Base-by-base conservation (phyloP, 345 rosid species). In the Eucalyptus tenuipes region DNA sequence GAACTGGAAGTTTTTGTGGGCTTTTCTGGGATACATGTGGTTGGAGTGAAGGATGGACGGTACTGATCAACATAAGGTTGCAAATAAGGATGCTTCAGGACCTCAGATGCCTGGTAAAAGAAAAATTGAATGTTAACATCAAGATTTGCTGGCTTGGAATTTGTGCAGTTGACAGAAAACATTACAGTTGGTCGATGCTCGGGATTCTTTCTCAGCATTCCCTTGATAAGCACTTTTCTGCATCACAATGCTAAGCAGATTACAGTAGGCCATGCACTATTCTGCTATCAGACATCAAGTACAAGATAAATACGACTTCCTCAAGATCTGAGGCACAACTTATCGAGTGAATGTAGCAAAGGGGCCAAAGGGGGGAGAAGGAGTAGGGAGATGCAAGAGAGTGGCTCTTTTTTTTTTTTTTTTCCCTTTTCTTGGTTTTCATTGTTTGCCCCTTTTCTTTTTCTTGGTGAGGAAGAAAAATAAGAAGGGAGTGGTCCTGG, bases 111-210 rank as follows among this genome's bases (percentile, higher is more conserved):
- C 99, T 98, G 93, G 88, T 37, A 57, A 88, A 91, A 86, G 87
- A 57, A 85, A 87, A 86, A 85, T 75, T 88, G 25, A 27, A 88
- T 25, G 88, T 85, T 85, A 92, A 81, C 61, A 82, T 89, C 6
- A 81, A 89, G 79, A 89, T 86, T 15, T 68, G 88, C 61, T 22
- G 49, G 86, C 25, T 59, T 89, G 86, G 52, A 88, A 64, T 64
- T 87, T 64, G 57, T 87, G 89, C 86, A 89, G 89, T 85, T 87
- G 90, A 90, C 57, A 89, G 89, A 86, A 88, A 93, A 42, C 29
- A 96, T 93, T 94, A 98, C 99, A 91, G 91, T 97, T 87, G 99
- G 99, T 86, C 99, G 97, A 91, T 96, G 99, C 93, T 97, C 99
- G 0, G 99, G 99, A 89, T 93, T 97, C 95, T 98, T 98, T 91